Evolutionary conservation across 2,329 filamentous ascomycete species (phyloP).

Genomic region (Colletotrichum caudatum): DNA sequence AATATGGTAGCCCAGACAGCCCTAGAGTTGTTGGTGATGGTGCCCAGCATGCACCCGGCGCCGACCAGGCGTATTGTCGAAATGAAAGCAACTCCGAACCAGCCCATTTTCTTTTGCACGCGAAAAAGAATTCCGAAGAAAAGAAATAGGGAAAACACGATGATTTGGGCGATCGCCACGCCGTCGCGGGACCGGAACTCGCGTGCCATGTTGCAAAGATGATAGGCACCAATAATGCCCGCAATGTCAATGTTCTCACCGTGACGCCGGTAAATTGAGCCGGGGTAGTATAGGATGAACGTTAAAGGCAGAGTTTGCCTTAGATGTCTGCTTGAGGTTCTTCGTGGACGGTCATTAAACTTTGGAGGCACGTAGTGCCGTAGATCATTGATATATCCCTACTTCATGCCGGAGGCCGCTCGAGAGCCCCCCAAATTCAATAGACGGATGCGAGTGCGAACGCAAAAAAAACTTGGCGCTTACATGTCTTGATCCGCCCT

Average conservation of each 20-base stretch:
- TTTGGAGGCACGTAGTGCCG: neutral
- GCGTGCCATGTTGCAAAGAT: constrained; percentile 8
- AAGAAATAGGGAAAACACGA: constrained; percentile 16
- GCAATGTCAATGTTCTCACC: too few species aligned
- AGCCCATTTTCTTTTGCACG: constrained; percentile 24
- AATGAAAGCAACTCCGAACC: constrained; percentile 37
- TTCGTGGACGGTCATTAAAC: neutral
- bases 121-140: constrained; percentile 23
- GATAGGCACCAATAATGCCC: neutral
- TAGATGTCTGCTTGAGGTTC: neutral
- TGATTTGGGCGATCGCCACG: constrained; percentile 35
- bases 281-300: rapidly evolving
- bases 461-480: neutral
- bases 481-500: neutral
- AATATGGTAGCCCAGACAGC: constrained; percentile 43
- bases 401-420: constrained; percentile 1
- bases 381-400: neutral
- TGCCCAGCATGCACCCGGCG: constrained; percentile 43
- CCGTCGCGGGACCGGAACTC: constrained; percentile 32
- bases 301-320: rapidly evolving
- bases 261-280: neutral
- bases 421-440: neutral
- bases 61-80: constrained; percentile 44
- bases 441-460: constrained; percentile 18
- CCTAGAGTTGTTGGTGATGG: constrained; percentile 37